Evolutionary conservation across 2,329 filamentous ascomycete species (phyloP), one percentile per base, ranked within the genome.

Genomic region (Paracoccidioides brasiliensis): DNA sequence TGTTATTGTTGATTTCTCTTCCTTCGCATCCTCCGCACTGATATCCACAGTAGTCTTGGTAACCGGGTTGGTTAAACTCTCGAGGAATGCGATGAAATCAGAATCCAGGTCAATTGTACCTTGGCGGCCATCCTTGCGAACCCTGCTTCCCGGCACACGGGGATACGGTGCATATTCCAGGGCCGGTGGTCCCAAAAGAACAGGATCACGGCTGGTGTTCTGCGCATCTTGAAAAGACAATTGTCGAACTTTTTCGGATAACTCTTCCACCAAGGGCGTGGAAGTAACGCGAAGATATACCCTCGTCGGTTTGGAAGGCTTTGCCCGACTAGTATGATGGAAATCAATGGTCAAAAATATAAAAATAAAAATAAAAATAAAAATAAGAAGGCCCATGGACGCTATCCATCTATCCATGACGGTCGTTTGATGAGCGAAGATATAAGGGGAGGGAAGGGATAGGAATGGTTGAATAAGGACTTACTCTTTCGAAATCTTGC

Each of bases 41-140:
- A 72, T 59, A 37, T 81, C 78, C 30, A 78, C 78, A 0, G 74
- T 70, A 8, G 80, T 70, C 64, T 80, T 84, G n/a, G 72, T 70
- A 58, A 82, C 76, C 2, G 80, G 81, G 62, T 94, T 89, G 1
- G 90, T 94, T 49, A 97, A 78, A 54, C 81, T 86, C 68, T 94
- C 87, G 6, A 98, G 78, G 68, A 97, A 98, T 32, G 84, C 83
- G 75, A 96, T 94, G 64, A 96, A 98, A 63, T 97, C 93, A 0
- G 88, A 83, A 65, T 98, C 93, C 67, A 95, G 90, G 64, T 98
- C 93, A 62, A 98, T 97, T 3, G 90, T 95, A 54, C 91, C 93
- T 68, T 95, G 88, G 12, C 90, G 84, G 54, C 83, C 82, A 74
- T 98, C 93, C 54, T 82, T 81, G 38, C 89, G 83, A 52, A 81